These are phyloP conservation scores for Eucalyptus virginea DNA, from an alignment of 345 rosid genomes.

Conservation along the genomic window DNA sequence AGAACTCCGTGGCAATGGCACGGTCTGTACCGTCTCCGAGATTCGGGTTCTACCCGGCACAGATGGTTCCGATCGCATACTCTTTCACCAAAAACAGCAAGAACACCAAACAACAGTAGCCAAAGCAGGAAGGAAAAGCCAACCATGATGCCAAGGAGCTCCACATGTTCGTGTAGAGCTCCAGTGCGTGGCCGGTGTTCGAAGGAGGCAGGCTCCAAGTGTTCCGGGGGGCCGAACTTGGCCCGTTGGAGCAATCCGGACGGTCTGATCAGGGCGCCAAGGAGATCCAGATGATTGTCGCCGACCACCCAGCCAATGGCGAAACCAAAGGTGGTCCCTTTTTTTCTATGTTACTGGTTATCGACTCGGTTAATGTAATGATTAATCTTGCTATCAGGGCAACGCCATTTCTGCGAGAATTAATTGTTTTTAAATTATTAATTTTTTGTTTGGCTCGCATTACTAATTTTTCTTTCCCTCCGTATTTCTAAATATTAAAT, in stretches of 20 bases:
- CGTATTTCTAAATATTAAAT: neutral
- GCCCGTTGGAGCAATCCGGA: no score
- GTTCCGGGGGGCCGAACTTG: conserved; percentile 22
- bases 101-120: neutral
- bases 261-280: conserved; percentile 4
- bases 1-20: conserved; percentile 3
- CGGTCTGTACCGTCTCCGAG: conserved; percentile 37
- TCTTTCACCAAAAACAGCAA: conserved; percentile 1
- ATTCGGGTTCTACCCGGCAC: conserved; percentile 58
- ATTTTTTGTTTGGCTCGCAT: neutral
- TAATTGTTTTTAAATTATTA: neutral
- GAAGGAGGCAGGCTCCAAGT: conserved; percentile 59
- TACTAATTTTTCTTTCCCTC: neutral
- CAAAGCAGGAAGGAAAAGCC: conserved; percentile 17
- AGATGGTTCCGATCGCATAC: conserved; percentile 37
- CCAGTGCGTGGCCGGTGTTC: conserved; percentile 76
- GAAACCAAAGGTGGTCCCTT: conserved; percentile 44
- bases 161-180: conserved; percentile 99
- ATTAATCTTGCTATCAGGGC: neutral
- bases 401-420: neutral
- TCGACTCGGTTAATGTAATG: no score
- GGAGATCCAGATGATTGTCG: conserved; percentile 83
- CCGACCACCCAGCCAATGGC: conserved; percentile 38
- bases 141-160: conserved; percentile 81
- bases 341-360: no score